phyloP scores from a whole-genome alignment of 345 rosid genomes.

The Salix brachista region DNA sequence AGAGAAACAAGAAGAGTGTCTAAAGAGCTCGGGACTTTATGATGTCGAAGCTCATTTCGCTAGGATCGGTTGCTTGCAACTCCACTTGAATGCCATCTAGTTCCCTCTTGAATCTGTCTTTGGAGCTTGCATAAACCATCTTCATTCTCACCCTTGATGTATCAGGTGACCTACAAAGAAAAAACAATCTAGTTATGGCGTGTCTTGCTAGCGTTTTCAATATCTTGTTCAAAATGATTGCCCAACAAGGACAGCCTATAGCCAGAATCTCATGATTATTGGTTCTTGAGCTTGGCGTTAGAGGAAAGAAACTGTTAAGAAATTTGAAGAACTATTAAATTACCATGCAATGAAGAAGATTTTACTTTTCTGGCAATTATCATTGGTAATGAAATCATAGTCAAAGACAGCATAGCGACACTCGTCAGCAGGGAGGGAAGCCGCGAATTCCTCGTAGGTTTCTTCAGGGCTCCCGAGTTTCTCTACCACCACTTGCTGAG shows the following conservation, averaged over 20 bases:
- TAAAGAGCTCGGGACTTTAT: slow-evolving; percentile 74
- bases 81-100: slow-evolving; percentile 89
- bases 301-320: background rate
- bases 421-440: slow-evolving; percentile 71
- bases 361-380: slow-evolving; percentile 98
- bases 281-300: background rate
- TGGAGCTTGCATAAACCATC: slow-evolving; percentile 96
- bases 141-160: slow-evolving; percentile 71
- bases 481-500: slow-evolving; percentile 78
- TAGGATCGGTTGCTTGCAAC: slow-evolving; percentile 98
- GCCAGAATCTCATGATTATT: background rate
- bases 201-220: background rate
- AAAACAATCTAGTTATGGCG: background rate
- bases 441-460: slow-evolving; percentile 68
- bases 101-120: slow-evolving; percentile 95
- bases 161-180: slow-evolving; percentile 67
- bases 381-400: slow-evolving; percentile 73
- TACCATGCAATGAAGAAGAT: slow-evolving; percentile 98
- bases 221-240: background rate
- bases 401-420: slow-evolving; percentile 94
- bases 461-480: slow-evolving; percentile 67
- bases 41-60: slow-evolving; percentile 94
- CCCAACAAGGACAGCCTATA: background rate
- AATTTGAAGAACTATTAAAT: background rate
- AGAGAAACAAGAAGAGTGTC: background rate